Evolutionary conservation across 2,329 filamentous ascomycete species (phyloP).

Genomic region (Aplosporella prunicola): DNA sequence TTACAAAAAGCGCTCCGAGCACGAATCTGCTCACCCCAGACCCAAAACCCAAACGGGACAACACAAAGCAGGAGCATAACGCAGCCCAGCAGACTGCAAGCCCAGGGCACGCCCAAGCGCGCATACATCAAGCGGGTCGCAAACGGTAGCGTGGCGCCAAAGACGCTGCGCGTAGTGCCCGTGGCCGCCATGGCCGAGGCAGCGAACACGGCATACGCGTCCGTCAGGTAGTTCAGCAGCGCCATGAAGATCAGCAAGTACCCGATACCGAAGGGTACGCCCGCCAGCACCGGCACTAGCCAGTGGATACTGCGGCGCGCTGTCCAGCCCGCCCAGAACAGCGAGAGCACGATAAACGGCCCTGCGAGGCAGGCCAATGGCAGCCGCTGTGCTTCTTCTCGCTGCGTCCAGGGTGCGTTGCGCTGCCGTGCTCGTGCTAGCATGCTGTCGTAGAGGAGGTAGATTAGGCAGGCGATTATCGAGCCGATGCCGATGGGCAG

Average conservation of each 20-base stretch:
- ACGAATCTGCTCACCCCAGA: constrained; percentile 45
- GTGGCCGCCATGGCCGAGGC: constrained; percentile 76
- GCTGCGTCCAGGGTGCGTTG: constrained; percentile 47
- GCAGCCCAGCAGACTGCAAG: constrained; percentile 42
- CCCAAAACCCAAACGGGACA: constrained; percentile 51
- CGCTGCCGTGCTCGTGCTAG: constrained; percentile 43
- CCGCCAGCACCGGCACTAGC: constrained; percentile 34
- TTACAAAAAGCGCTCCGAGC: constrained; percentile 53
- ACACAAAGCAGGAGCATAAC: constrained; percentile 41
- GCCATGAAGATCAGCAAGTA: constrained; percentile 44
- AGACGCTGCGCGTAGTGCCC: constrained; percentile 65
- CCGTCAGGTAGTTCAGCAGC: constrained; percentile 51
- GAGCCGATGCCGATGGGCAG: constrained; percentile 59
- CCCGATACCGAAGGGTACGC: constrained; percentile 36
- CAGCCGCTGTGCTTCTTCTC: constrained; percentile 59
- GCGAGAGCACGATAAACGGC: constrained; percentile 41
- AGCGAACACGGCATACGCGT: constrained; percentile 64
- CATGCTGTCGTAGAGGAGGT: constrained; percentile 55
- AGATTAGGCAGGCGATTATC: constrained; percentile 48
- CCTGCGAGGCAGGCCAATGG: constrained; percentile 64
- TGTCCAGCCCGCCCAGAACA: constrained; percentile 38
- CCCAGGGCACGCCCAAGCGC: constrained; percentile 60
- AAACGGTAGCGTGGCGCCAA: constrained; percentile 54
- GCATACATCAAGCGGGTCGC: constrained; percentile 51
- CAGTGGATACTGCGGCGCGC: constrained; percentile 30